Conservation (phyloP, 768 basidiomycete genomes). For the Russula foetens region DNA sequence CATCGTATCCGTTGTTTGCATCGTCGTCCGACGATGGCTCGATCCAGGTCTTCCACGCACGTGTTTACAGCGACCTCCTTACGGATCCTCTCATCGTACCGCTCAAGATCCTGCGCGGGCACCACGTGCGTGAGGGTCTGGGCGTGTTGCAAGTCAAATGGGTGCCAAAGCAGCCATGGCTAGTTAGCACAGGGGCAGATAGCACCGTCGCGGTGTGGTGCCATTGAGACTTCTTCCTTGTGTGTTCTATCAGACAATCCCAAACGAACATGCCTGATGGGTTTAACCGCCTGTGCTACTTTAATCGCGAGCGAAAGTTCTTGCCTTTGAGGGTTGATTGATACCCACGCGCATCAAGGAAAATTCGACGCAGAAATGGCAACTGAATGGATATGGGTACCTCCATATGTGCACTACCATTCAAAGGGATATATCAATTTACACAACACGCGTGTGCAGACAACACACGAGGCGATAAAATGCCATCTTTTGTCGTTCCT, state of each 20-base stretch:
- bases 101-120: slow-evolving; percentile 92
- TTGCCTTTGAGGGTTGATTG: not conserved
- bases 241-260: not conserved
- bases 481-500: not conserved
- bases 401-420: slow-evolving; percentile 4
- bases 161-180: slow-evolving; percentile 87
- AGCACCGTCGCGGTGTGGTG: slow-evolving; percentile 86
- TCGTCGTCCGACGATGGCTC: slow-evolving; percentile 96
- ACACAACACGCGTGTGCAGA: too few species aligned
- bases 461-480: not conserved
- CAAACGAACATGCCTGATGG: not conserved
- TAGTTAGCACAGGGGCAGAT: slow-evolving; percentile 88
- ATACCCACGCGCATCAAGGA: slow-evolving; percentile 32
- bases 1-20: slow-evolving; percentile 90
- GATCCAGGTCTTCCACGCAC: slow-evolving; percentile 93
- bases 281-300: not conserved
- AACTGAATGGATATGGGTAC: not conserved
- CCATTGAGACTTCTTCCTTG: slow-evolving; percentile 37
- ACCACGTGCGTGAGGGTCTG: slow-evolving; percentile 73
- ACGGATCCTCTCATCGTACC: slow-evolving; percentile 97
- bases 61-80: slow-evolving; percentile 92
- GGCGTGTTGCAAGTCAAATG: slow-evolving; percentile 90
- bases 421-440: not conserved
- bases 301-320: not conserved
- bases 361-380: slow-evolving; percentile 4